These are phyloP conservation scores for Pichia sorboxylosa DNA, from an alignment of 1,139 yeast species.

Conservation along the genomic window DNA sequence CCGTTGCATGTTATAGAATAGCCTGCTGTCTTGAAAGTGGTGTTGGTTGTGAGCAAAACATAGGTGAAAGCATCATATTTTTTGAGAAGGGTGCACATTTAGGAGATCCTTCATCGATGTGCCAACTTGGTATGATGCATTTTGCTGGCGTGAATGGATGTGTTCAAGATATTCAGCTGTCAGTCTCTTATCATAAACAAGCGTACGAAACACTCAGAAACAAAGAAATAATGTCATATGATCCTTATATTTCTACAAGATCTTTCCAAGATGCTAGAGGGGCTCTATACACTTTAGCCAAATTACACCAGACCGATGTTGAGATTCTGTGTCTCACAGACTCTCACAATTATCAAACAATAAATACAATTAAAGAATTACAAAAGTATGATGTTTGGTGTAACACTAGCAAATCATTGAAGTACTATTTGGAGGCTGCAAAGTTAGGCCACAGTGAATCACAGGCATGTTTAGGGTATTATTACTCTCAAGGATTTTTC, in stretches of 20 bases:
- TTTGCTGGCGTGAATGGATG: conserved; percentile 36
- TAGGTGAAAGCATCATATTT: conserved; percentile 37
- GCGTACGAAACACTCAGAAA: conserved; percentile 32
- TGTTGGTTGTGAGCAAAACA: conserved; percentile 40
- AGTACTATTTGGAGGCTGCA: conserved; percentile 68
- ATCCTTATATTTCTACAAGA: conserved; percentile 22
- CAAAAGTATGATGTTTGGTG: conserved; percentile 21
- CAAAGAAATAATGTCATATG: conserved; percentile 19
- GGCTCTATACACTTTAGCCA: conserved; percentile 24
- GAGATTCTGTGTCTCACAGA: conserved; percentile 22
- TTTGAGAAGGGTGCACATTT: conserved; percentile 46
- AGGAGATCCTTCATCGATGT: conserved; percentile 53
- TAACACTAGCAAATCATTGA: conserved; percentile 50
- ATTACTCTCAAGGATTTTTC: conserved; percentile 73
- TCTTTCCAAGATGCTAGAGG: conserved; percentile 24
- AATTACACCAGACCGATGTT: conserved; percentile 24
- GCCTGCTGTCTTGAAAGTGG: conserved; percentile 63
- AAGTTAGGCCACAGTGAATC: conserved; percentile 66
- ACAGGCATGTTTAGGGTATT: conserved; percentile 75
- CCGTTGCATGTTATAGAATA: conserved; percentile 50
- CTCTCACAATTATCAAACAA: conserved; percentile 14
- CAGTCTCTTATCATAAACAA: conserved; percentile 44
- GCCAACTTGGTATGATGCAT: conserved; percentile 53
- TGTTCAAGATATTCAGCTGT: conserved; percentile 32
- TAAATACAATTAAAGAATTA: conserved; percentile 23